phyloP scores from a whole-genome alignment of 139 green algal genomes.

The Eudorina sp. region DNA sequence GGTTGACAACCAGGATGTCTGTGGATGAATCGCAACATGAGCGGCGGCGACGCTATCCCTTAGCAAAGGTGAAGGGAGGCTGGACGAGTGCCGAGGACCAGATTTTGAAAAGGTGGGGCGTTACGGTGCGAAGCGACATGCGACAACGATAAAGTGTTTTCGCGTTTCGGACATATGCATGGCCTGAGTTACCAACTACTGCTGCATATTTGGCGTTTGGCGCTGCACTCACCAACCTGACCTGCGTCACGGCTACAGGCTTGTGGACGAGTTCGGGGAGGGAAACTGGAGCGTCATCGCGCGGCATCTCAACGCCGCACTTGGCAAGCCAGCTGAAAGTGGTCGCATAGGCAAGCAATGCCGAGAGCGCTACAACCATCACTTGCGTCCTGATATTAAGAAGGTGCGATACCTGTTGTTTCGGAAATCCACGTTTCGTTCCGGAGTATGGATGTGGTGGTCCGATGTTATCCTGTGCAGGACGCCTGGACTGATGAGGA shows the following conservation, averaged over 20 bases:
- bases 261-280: slow-evolving; percentile 78
- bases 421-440: too few species aligned
- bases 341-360: slow-evolving; percentile 87
- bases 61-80: slow-evolving; percentile 66
- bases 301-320: slow-evolving; percentile 57
- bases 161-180: too few species aligned
- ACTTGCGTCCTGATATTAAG: slow-evolving; percentile 81
- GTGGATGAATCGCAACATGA: slow-evolving; percentile 14
- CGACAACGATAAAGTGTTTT: too few species aligned
- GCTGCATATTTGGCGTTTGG: too few species aligned
- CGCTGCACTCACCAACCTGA: too few species aligned
- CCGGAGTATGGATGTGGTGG: too few species aligned
- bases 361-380: slow-evolving; percentile 81
- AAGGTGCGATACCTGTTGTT: too few species aligned
- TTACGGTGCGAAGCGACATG: not conserved
- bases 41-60: slow-evolving; percentile 51
- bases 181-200: too few species aligned
- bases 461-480: too few species aligned
- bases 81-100: slow-evolving; percentile 60
- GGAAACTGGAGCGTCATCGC: slow-evolving; percentile 83
- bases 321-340: slow-evolving; percentile 60
- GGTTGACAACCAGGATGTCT: not conserved
- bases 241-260: slow-evolving; percentile 57
- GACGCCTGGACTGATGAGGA: slow-evolving; percentile 78
- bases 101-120: slow-evolving; percentile 39